Percentiles rank a stretch among this genome's conserved stretches.
Conservation (phyloP, 192 early-diverging fungal species). For the Linnemannia exigua region DNA sequence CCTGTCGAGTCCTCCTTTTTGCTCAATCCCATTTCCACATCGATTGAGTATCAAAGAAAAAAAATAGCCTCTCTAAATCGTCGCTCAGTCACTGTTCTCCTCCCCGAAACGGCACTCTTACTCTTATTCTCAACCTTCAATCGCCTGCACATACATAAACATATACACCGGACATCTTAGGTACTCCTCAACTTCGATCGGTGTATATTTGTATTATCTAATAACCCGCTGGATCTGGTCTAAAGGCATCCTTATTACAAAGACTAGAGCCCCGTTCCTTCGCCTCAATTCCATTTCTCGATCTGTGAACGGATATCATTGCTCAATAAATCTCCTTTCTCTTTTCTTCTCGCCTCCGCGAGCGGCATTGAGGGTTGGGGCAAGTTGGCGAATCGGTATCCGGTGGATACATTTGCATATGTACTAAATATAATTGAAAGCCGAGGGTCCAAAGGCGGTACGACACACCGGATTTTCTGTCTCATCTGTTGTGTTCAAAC, state of each 20-base stretch:
- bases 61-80: background rate
- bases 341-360: background rate
- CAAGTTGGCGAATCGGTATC: background rate
- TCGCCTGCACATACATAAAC: background rate
- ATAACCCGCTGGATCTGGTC: background rate
- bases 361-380: slow-evolving; percentile 1
- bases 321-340: background rate
- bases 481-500: background rate
- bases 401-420: background rate
- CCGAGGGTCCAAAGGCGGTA: background rate
- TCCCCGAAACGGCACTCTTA: background rate
- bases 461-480: background rate
- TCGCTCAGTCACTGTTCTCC: background rate
- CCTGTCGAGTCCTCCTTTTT: background rate
- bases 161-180: background rate
- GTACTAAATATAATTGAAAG: background rate
- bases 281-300: background rate
- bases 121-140: background rate
- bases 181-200: slow-evolving; percentile 1
- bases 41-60: background rate
- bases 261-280: background rate
- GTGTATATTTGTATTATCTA: background rate
- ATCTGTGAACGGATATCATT: background rate
- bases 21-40: background rate
- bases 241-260: slow-evolving; percentile 6